Conservation (phyloP, 352 stramenopile genomes). For the Phytophthora kernoviae region DNA sequence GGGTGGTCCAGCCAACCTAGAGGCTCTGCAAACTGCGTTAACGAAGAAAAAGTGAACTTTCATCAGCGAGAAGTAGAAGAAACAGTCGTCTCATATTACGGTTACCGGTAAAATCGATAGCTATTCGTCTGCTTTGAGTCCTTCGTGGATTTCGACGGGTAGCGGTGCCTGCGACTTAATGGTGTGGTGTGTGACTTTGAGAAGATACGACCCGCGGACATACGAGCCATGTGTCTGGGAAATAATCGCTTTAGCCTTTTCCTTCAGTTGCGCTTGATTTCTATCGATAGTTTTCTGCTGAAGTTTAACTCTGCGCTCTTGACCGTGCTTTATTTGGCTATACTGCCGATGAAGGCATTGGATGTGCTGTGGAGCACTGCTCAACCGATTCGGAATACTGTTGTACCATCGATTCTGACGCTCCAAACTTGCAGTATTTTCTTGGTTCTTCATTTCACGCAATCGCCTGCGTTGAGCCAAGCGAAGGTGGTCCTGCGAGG, state of each 20-base stretch:
- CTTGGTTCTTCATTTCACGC: conserved; percentile 18
- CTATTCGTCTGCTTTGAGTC: too few species aligned
- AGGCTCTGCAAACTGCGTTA: conserved; percentile 58
- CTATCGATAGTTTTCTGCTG: conserved; percentile 1
- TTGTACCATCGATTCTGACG: conserved; percentile 50
- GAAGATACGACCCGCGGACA: conserved; percentile 43
- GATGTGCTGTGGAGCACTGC: conserved; percentile 20
- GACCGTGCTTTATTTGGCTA: conserved; percentile 1
- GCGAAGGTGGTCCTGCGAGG: conserved; percentile 40
- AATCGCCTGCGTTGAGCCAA: conserved; percentile 26
- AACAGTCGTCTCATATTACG: too few species aligned
- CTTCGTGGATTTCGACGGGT: too few species aligned
- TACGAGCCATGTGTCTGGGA: conserved; percentile 24
- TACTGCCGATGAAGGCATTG: conserved; percentile 17
- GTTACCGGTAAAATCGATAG: too few species aligned
- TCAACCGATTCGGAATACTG: conserved; percentile 3
- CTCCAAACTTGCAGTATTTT: conserved; percentile 22
- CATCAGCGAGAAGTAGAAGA: conserved; percentile 1
- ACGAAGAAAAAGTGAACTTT: conserved; percentile 33
- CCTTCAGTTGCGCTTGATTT: conserved; percentile 16
- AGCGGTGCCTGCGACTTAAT: background rate
- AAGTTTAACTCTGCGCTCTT: conserved; percentile 1
- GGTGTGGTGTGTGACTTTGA: conserved; percentile 15
- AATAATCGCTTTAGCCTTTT: conserved; percentile 29
- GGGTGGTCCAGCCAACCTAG: conserved; percentile 75